phyloP scores from a whole-genome alignment of 2,329 filamentous ascomycete species.

The Alternaria brassicae region DNA sequence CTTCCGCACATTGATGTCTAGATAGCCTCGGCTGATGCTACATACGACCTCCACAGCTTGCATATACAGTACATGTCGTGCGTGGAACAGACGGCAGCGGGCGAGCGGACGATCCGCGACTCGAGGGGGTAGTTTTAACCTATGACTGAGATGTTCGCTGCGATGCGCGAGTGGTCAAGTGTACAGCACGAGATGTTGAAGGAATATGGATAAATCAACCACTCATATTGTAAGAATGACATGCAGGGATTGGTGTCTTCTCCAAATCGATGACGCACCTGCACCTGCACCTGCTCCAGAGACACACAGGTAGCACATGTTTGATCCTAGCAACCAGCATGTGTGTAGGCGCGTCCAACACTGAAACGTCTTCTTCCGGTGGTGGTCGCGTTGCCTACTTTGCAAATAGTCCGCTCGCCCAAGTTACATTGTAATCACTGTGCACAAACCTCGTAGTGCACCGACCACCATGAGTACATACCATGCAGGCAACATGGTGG shows the following conservation, averaged over 20 bases:
- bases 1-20: background rate
- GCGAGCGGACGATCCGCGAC: conserved; percentile 3
- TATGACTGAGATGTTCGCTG: conserved; percentile 21
- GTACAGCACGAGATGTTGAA: conserved; percentile 1
- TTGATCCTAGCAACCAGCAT: background rate
- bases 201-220: conserved; percentile 25
- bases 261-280: background rate
- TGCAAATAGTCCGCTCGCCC: conserved; percentile 1
- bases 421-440: conserved; percentile 4
- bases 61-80: background rate
- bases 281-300: background rate
- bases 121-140: background rate
- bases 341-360: background rate
- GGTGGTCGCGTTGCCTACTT: background rate
- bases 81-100: background rate
- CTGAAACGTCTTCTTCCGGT: conserved; percentile 13
- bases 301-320: background rate
- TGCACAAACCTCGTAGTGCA: conserved; percentile 5
- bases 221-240: conserved; percentile 4
- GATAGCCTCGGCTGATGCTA: conserved; percentile 4
- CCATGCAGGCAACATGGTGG: conserved; percentile 1
- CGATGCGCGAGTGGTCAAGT: conserved; percentile 28
- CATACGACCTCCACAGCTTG: background rate
- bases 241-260: conserved; percentile 1
- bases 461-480: conserved; percentile 7